These are phyloP conservation scores for Haplographium delicatum DNA, from an alignment of 495 filamentous ascomycete species.

Conservation along the genomic window DNA sequence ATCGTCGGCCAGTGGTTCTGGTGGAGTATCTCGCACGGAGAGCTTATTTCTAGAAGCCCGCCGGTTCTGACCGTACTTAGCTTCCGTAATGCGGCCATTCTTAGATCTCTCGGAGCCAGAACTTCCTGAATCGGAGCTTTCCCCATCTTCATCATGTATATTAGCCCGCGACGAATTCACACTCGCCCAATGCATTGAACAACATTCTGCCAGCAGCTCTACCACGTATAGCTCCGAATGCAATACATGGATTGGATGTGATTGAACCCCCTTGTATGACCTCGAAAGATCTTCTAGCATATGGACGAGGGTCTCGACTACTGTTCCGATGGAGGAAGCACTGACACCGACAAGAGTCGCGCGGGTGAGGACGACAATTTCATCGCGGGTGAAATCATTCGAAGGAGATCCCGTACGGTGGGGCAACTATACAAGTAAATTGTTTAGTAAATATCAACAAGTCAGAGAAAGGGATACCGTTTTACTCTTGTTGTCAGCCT, in stretches of 20 bases:
- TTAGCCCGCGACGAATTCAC: constrained; percentile 24
- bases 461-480: too few species aligned
- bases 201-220: constrained; percentile 59
- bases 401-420: constrained; percentile 55
- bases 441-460: too few species aligned
- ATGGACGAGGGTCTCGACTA: constrained; percentile 51
- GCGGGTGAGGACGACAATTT: constrained; percentile 53
- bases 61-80: constrained; percentile 6
- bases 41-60: constrained; percentile 18
- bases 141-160: constrained; percentile 8
- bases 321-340: constrained; percentile 40
- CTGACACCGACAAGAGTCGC: constrained; percentile 54
- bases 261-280: constrained; percentile 37
- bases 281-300: constrained; percentile 46
- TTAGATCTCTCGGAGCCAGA: constrained; percentile 25
- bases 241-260: constrained; percentile 48
- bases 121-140: constrained; percentile 23
- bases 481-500: constrained; percentile 57
- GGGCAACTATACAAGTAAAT: constrained; percentile 46
- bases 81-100: not conserved
- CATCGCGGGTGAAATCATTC: constrained; percentile 54
- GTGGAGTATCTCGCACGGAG: constrained; percentile 7
- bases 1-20: constrained; percentile 18
- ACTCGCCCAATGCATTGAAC: constrained; percentile 50
- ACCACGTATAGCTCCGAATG: constrained; percentile 56